A percentile compares a stretch with the other conserved stretches of the same genome.
phyloP scores from a whole-genome alignment of 805 yeast genomes.

The Barnettozyma wickerhamii region DNA sequence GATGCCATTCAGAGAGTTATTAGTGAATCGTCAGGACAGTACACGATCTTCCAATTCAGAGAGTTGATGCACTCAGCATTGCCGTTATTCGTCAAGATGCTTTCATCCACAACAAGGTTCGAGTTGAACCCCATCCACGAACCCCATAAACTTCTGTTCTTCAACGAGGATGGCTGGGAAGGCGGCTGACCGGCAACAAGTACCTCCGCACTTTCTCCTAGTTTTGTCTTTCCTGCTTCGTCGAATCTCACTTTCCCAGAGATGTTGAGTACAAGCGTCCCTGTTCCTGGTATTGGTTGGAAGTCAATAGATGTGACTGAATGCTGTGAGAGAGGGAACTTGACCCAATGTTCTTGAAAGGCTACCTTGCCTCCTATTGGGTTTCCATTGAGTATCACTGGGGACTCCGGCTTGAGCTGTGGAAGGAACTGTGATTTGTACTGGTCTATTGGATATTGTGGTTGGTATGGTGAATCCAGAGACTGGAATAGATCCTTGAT shows the following conservation, averaged over 20 bases:
- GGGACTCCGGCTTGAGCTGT: constrained; percentile 46
- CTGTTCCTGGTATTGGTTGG: constrained; percentile 65
- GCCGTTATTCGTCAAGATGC: constrained; percentile 31
- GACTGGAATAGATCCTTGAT: constrained; percentile 24
- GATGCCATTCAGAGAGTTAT: constrained; percentile 19
- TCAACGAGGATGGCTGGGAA: constrained; percentile 6
- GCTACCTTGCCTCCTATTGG: constrained; percentile 48
- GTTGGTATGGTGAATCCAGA: constrained; percentile 19
- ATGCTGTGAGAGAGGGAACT: constrained; percentile 56
- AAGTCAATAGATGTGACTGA: constrained; percentile 59
- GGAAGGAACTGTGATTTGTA: constrained; percentile 30
- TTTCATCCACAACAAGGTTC: constrained; percentile 56
- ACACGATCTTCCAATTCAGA: constrained; percentile 63
- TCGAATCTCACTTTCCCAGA: constrained; percentile 66
- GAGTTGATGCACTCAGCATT: constrained; percentile 49
- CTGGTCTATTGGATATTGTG: constrained; percentile 15
- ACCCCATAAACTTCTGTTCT: constrained; percentile 56
- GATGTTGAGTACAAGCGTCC: constrained; percentile 45
- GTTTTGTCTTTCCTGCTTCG: constrained; percentile 64
- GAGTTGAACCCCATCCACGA: constrained; percentile 66
- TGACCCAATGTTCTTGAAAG: constrained; percentile 57
- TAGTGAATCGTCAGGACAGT: constrained; percentile 51
- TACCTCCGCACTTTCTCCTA: constrained; percentile 61
- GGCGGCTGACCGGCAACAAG: constrained; percentile 11
- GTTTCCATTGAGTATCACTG: constrained; percentile 55